Conservation (phyloP, 2,329 filamentous ascomycete species). For the Penicillium verrucosum region DNA sequence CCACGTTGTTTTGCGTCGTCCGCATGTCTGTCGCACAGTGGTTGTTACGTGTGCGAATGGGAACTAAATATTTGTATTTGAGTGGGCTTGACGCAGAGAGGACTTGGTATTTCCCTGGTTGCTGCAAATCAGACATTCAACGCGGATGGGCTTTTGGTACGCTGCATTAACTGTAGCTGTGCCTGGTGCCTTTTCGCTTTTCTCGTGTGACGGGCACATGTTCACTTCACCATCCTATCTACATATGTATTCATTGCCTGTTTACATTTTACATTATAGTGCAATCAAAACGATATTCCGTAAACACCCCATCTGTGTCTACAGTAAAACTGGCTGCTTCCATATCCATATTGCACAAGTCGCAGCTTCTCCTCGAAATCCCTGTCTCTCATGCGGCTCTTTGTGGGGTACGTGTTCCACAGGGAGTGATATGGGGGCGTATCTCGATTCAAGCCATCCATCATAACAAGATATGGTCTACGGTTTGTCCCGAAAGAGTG, state of each 20-base stretch:
- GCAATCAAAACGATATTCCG: no score
- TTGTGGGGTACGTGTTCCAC: background rate
- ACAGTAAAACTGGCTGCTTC: no score
- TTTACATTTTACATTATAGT: no score
- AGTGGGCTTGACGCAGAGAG: background rate
- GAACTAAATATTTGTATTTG: background rate
- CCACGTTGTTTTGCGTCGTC: background rate
- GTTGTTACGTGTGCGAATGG: background rate
- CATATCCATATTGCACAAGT: no score
- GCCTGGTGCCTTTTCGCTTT: no score
- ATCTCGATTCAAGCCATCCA: background rate
- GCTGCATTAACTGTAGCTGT: background rate
- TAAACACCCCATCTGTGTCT: no score
- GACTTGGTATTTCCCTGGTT: background rate
- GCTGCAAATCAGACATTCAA: background rate
- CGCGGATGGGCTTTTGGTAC: background rate
- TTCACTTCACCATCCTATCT: no score
- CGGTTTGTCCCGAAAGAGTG: background rate
- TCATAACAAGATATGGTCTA: background rate
- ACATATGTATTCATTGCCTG: no score
- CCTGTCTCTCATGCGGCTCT: background rate
- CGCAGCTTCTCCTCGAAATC: no score
- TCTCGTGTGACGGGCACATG: no score
- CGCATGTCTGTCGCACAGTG: background rate
- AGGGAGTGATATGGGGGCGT: background rate